These are phyloP conservation scores for Euphorbia corollata DNA, from an alignment of 441 rosid species.

Conservation along the genomic window DNA sequence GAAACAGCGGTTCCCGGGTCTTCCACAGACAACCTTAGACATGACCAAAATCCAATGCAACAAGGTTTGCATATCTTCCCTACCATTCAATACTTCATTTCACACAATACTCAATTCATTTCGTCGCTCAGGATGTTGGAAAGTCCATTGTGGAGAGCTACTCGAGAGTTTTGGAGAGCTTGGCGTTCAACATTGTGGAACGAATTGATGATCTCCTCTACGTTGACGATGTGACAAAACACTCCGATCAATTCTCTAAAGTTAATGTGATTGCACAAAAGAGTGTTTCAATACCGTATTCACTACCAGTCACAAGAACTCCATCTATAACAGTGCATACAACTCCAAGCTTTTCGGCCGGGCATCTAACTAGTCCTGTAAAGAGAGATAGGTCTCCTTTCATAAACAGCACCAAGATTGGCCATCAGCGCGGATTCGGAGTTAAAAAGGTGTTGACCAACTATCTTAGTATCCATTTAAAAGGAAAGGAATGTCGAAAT, in stretches of 20 bases:
- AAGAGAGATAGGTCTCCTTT: too few species aligned
- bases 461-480: constrained; percentile 42
- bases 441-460: constrained; percentile 70
- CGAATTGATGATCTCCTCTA: constrained; percentile 86
- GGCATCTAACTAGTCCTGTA: too few species aligned
- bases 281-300: constrained; percentile 44
- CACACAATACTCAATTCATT: too few species aligned
- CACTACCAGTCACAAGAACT: constrained; percentile 40
- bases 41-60: constrained; percentile 95
- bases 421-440: constrained; percentile 47
- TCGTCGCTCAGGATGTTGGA: constrained; percentile 61
- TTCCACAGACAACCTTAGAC: constrained; percentile 89
- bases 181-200: constrained; percentile 84
- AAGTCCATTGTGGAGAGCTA: constrained; percentile 94
- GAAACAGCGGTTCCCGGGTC: constrained; percentile 85
- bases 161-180: constrained; percentile 89
- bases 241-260: constrained; percentile 55
- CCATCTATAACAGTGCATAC: constrained; percentile 52
- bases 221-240: constrained; percentile 75
- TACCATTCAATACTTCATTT: too few species aligned
- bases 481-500: constrained; percentile 34
- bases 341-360: constrained; percentile 53
- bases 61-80: constrained; percentile 47
- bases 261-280: constrained; percentile 44
- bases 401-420: constrained; percentile 22